Base-by-base conservation (phyloP, 2,329 filamentous ascomycete genomes). In the Ciborinia camelliae region DNA sequence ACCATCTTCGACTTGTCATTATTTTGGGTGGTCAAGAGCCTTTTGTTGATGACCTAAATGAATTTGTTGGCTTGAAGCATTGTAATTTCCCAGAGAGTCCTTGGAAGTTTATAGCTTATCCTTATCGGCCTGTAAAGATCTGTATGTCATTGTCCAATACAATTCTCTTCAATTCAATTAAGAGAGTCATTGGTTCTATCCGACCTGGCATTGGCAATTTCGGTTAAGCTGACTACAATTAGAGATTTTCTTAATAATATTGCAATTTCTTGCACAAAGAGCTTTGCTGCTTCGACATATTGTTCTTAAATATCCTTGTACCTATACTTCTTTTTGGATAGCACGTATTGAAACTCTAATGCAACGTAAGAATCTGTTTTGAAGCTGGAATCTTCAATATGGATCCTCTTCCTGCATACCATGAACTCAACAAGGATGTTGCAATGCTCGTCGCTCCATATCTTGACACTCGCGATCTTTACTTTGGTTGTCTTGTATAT, bases 381-480 rank as follows among this genome's bases (percentile, higher is more conserved):
- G n/a, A 20, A 15, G 32, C 37, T 35, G 4, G 10, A 52, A 30
- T 6, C 2, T 51, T 35, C 28, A 58, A 18, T 47, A 58, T 58
- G 55, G 55, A 58, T 26, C 8, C 41, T 35, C 55, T 58, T 0
- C 55, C 55, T 10, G 28, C 55, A 30, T 58, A 58, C n/a, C 41
- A 58, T 58, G 55, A 58, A 28, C 28, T 58, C 30, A 20, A 58
- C 8, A 58, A 26, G 20, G 55, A 58, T 8, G 55, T 59, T 59
- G 18, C 43, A 59, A 51, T 30, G 14, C 47, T 65, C 3, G 43
- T 72, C 14, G 65, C 67, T n/a, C 55, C 65, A 1, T 71, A 68
- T 26, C 63, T 73, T 1, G 64, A 68, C 14, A 37, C 57, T 8
- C 14, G 37, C 4, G 57, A 60, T 15, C 52, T 72, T 4, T 32